Conservation (phyloP, 2,329 filamentous ascomycete species). For the Fusarium sp. region DNA sequence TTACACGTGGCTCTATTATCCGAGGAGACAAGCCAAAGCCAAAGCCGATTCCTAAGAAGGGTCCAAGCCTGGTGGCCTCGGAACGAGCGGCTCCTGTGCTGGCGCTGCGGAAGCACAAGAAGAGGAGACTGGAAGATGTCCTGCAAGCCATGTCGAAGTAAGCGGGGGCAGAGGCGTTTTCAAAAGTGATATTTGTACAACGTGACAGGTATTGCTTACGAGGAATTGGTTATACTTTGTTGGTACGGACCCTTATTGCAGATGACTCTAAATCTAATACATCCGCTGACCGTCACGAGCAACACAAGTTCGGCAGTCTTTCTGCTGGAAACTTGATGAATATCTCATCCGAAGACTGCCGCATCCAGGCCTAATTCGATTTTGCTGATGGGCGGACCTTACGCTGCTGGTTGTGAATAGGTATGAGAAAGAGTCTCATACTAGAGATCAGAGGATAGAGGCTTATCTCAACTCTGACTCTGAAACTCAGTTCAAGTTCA, state of each 20-base stretch:
- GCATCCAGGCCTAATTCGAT: background rate
- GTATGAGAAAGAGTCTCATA: background rate
- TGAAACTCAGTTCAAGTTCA: background rate
- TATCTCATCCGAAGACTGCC: background rate
- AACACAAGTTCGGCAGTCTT: background rate
- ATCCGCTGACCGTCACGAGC: background rate
- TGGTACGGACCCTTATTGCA: background rate
- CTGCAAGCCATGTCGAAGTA: slow-evolving; percentile 43
- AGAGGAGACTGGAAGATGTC: slow-evolving; percentile 49
- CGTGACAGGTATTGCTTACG: background rate
- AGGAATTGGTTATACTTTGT: background rate
- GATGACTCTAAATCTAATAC: background rate
- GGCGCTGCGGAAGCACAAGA: slow-evolving; percentile 46
- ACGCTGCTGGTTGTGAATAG: background rate
- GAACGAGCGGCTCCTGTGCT: slow-evolving; percentile 31
- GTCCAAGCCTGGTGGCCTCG: slow-evolving; percentile 16
- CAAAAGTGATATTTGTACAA: background rate
- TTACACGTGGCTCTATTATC: slow-evolving; percentile 40
- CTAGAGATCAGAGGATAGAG: background rate
- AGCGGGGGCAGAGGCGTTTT: background rate
- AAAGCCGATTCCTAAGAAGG: slow-evolving; percentile 19
- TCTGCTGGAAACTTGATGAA: background rate
- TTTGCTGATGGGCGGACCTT: background rate
- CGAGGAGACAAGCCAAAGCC: slow-evolving; percentile 5
- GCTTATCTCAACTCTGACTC: background rate